phyloP scores from a whole-genome alignment of 2,329 filamentous ascomycete species.

The Xylariaceae sp. region DNA sequence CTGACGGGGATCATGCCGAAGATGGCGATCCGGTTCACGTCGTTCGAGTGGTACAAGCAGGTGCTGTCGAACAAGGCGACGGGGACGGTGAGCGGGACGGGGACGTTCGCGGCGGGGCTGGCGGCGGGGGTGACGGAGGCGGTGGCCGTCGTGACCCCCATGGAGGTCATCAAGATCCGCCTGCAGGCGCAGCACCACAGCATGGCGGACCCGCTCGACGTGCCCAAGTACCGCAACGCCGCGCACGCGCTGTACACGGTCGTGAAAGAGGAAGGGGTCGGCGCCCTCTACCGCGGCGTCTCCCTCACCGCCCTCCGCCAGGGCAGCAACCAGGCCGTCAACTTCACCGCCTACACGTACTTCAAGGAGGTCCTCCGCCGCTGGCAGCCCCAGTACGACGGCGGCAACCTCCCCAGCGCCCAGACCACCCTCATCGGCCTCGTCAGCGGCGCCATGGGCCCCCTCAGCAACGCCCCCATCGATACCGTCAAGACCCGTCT shows the following conservation, averaged over 20 bases:
- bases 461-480: conserved; percentile 94
- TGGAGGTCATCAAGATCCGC: conserved; percentile 99
- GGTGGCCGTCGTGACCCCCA: conserved; percentile 92
- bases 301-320: conserved; percentile 90
- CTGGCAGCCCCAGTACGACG: conserved; percentile 66
- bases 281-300: conserved; percentile 90
- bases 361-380: conserved; percentile 79
- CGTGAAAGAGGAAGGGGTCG: conserved; percentile 84
- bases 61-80: conserved; percentile 69
- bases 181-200: conserved; percentile 97
- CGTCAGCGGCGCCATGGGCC: conserved; percentile 91
- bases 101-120: conserved; percentile 75
- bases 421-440: conserved; percentile 92
- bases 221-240: conserved; percentile 97
- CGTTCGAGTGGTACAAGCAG: conserved; percentile 95
- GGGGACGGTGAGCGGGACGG: conserved; percentile 68
- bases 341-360: conserved; percentile 97
- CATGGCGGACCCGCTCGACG: conserved; percentile 93
- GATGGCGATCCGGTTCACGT: conserved; percentile 99
- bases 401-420: conserved; percentile 69
- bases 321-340: conserved; percentile 96
- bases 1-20: conserved; percentile 96
- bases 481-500: conserved; percentile 98
- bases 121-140: conserved; percentile 94
- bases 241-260: conserved; percentile 84